Percentiles rank a stretch among this genome's conserved stretches.
Evolutionary conservation across 2,329 filamentous ascomycete species (phyloP).

Genomic region (Epichloe baconii): DNA sequence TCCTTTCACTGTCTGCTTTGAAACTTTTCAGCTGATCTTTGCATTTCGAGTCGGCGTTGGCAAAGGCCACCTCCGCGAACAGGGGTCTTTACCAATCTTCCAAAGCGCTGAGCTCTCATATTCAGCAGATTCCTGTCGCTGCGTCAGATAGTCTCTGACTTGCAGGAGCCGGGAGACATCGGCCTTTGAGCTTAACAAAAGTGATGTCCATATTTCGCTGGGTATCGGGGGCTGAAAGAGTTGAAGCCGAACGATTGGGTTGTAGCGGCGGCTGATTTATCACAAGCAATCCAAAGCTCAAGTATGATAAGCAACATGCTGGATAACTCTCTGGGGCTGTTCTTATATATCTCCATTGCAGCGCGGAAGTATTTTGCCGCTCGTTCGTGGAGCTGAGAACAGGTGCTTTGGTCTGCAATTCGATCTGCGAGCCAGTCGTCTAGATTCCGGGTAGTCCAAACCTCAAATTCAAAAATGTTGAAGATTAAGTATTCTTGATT

Average conservation of each 20-base stretch:
- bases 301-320: constrained; percentile 40
- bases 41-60: too few species aligned
- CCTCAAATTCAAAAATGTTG: constrained; percentile 22
- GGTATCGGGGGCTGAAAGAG: constrained; percentile 34
- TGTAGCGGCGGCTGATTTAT: constrained; percentile 28
- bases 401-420: constrained; percentile 11
- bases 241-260: constrained; percentile 22
- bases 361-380: constrained; percentile 21
- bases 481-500: too few species aligned
- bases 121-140: too few species aligned
- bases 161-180: constrained; percentile 24
- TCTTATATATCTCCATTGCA: constrained; percentile 20
- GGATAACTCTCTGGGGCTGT: constrained; percentile 32
- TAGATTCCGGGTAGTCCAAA: constrained; percentile 32
- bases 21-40: too few species aligned
- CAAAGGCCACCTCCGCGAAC: too few species aligned
- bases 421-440: constrained; percentile 21
- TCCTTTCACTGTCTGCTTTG: too few species aligned
- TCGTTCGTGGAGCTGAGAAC: constrained; percentile 14
- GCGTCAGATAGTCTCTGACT: too few species aligned
- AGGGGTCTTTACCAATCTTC: too few species aligned
- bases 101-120: too few species aligned
- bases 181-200: constrained; percentile 28
- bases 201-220: constrained; percentile 20
- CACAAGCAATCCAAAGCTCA: constrained; percentile 45